Conservation (phyloP, 352 stramenopile species). For the Phytophthora citricola region DNA sequence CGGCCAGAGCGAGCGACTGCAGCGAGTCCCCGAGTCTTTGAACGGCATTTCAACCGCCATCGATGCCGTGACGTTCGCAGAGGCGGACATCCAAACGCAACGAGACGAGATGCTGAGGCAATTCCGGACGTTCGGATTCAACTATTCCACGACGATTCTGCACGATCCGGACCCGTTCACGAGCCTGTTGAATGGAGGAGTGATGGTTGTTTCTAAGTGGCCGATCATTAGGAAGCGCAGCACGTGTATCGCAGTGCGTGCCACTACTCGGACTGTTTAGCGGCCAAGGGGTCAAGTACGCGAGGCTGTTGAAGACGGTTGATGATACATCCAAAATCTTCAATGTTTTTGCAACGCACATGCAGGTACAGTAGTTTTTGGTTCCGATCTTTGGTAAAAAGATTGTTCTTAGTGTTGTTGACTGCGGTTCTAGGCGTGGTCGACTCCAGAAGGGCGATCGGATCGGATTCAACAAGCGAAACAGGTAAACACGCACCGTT, state of each 20-base stretch:
- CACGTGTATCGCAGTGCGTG: constrained; percentile 81
- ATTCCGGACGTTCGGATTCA: constrained; percentile 63
- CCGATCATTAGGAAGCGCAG: constrained; percentile 80
- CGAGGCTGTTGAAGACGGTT: constrained; percentile 71
- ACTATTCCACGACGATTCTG: constrained; percentile 72
- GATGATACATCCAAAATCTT: constrained; percentile 67
- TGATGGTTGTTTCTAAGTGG: constrained; percentile 86
- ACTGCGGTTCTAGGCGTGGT: constrained; percentile 63
- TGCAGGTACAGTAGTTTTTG: constrained; percentile 55
- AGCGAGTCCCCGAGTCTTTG: constrained; percentile 65
- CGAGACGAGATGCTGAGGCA: constrained; percentile 66
- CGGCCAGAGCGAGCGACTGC: constrained; percentile 69
- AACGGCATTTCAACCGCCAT: constrained; percentile 50
- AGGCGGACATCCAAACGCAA: constrained; percentile 61
- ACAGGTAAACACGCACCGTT: constrained; percentile 43
- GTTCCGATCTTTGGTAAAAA: not conserved
- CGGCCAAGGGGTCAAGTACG: constrained; percentile 87
- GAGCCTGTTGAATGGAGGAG: constrained; percentile 81
- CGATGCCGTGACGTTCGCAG: constrained; percentile 83
- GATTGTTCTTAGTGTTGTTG: not conserved
- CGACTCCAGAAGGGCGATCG: constrained; percentile 58
- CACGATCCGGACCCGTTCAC: constrained; percentile 84
- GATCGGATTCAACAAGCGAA: constrained; percentile 75
- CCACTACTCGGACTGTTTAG: constrained; percentile 85
- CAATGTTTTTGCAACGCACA: constrained; percentile 88